Base-by-base conservation (phyloP, 179 eudicot genomes). In the Amaranthus tricolor region DNA sequence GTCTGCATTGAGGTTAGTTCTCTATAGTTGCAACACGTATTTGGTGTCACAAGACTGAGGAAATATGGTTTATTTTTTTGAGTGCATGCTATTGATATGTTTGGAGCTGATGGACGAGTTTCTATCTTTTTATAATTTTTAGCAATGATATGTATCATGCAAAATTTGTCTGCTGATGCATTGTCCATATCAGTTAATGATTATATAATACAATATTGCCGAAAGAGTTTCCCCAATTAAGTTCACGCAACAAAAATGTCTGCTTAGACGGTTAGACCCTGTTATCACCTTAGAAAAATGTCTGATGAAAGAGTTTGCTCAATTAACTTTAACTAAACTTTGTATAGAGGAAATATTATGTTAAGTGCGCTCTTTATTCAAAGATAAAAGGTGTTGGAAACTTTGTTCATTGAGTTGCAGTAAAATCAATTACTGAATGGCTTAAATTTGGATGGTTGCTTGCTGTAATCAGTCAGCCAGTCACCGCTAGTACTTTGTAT, bases 1-100 rank as follows among this genome's bases (percentile, higher is more conserved):
- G 91, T 93, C 77, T 83, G 90, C 72, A 74, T 95, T 87, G 97
- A 95, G 94, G 98, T 95, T 73, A 83, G 81, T 15, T 64, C 19
- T 63, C 45, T 61, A 16, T n/a, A 50, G 61, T 45, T 61, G 69
- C 21, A 69, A 69, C 48, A 17, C 20, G 45, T 64, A 44, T 43
- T 31, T 6, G 66, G 66, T 68, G n/a, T 53, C 60, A 11, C 20
- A 19, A 49, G 57, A 67, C 71, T 48, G 16, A 53, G 47, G n/a
- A 69, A 7, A 53, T 24, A 17, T 68, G 55, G 43, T 62, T 12
- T 68, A 68, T 54, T 19, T 43, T 20, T 9, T 54, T 65, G 40
- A 31, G 40, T 31, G 52, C 44, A 9, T 44, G 64, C 5, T 50
- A 51, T 45, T 16, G n/a, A 53, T 5, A 59, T 54, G 53, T 21